These are phyloP conservation scores for Iberis pinnata DNA, from an alignment of 345 rosid genomes.

Conservation along the genomic window DNA sequence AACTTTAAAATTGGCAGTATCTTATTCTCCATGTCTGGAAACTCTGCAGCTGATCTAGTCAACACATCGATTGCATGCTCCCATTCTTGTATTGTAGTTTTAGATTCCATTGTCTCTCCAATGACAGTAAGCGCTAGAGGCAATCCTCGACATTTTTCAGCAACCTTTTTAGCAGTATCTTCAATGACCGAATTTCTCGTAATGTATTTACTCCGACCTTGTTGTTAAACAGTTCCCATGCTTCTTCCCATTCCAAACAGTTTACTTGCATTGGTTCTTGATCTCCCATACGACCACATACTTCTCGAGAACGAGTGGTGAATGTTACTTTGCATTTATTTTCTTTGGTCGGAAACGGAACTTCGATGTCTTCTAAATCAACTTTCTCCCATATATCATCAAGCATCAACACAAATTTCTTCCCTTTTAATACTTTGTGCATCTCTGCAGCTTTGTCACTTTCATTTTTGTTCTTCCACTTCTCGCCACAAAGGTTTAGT, in stretches of 20 bases:
- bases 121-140: background rate
- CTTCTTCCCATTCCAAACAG: slow-evolving; percentile 1
- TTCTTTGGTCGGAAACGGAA: slow-evolving; percentile 8
- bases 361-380: slow-evolving; percentile 11
- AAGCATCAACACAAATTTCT: slow-evolving; percentile 7
- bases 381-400: slow-evolving; percentile 24
- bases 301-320: slow-evolving; percentile 22
- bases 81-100: slow-evolving; percentile 1
- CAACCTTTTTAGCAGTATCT: background rate
- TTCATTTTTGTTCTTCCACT: too few relatives aligned
- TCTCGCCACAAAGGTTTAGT: too few relatives aligned
- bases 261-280: slow-evolving; percentile 1
- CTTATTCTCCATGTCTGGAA: background rate
- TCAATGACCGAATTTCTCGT: background rate
- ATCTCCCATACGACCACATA: slow-evolving; percentile 20
- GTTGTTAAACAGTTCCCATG: background rate
- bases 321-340: slow-evolving; percentile 18
- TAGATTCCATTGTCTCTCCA: background rate
- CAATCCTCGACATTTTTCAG: slow-evolving; percentile 1
- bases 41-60: background rate
- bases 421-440: background rate
- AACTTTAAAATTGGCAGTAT: slow-evolving; percentile 2
- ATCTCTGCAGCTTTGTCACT: background rate
- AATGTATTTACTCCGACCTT: slow-evolving; percentile 1
- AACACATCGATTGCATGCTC: background rate